phyloP scores from a whole-genome alignment of 2,329 filamentous ascomycete species.

The Drechslerella coelobrocha region DNA sequence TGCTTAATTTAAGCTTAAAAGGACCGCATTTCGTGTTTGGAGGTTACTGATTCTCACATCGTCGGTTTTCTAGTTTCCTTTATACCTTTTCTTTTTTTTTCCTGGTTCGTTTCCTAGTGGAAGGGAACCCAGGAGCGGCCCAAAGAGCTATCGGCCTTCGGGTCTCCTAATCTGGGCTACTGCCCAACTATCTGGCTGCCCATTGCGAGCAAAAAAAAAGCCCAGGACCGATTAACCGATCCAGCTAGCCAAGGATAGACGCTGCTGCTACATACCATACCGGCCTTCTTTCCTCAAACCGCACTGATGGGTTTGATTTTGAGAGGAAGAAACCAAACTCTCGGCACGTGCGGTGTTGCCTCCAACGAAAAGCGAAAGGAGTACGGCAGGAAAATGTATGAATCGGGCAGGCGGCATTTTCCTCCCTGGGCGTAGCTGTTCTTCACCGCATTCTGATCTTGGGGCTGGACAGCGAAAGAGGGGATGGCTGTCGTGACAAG shows the following conservation, averaged over 20 bases:
- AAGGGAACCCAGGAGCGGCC: background rate
- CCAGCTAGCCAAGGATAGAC: conserved; percentile 41
- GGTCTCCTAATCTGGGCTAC: background rate
- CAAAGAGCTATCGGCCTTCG: too few species aligned
- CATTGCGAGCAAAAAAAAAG: conserved; percentile 15
- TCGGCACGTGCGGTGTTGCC: conserved; percentile 49
- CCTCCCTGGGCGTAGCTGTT: conserved; percentile 17
- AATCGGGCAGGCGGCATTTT: conserved; percentile 50
- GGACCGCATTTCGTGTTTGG: conserved; percentile 30
- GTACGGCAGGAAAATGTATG: conserved; percentile 50
- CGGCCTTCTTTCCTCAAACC: conserved; percentile 32
- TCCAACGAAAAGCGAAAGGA: conserved; percentile 45
- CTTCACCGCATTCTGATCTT: background rate
- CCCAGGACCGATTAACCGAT: conserved; percentile 48
- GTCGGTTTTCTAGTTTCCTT: conserved; percentile 8
- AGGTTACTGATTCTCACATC: conserved; percentile 9
- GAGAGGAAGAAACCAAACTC: conserved; percentile 16
- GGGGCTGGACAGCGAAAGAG: conserved; percentile 29
- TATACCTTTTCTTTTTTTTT: conserved; percentile 2
- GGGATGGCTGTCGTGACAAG: conserved; percentile 18
- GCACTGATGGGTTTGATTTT: conserved; percentile 47
- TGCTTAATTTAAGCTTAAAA: conserved; percentile 51
- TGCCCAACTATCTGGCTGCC: conserved; percentile 22
- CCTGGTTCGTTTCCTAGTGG: background rate
- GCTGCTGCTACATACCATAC: conserved; percentile 6